Evolutionary conservation across 164 flowering plant genomes (phyloP).

Genomic region (Berberis thunbergii): DNA sequence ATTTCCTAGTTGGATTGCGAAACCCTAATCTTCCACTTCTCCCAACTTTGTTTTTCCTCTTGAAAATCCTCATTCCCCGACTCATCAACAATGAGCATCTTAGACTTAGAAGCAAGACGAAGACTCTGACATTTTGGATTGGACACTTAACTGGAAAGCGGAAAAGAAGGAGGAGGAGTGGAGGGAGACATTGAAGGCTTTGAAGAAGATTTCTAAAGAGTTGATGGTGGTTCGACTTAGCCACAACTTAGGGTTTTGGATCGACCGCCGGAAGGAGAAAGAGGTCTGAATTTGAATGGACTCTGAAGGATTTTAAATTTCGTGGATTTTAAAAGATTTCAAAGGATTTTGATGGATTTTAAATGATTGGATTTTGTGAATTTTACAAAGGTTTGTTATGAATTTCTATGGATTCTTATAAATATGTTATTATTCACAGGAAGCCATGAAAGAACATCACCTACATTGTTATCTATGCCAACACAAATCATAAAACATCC

Average conservation of each 20-base stretch:
- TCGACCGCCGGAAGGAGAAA: background rate
- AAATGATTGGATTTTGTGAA: no score
- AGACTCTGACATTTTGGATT: background rate
- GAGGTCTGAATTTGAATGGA: no score
- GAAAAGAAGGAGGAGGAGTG: background rate
- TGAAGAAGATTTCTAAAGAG: background rate
- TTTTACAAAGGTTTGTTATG: no score
- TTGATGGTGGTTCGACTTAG: background rate
- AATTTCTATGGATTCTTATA: no score
- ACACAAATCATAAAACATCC: no score
- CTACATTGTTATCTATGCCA: no score
- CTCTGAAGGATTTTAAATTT: no score
- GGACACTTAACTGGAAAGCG: background rate
- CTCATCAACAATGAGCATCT: background rate
- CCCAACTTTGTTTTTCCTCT: background rate
- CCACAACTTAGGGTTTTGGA: background rate
- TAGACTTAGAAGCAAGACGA: background rate
- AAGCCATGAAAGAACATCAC: no score
- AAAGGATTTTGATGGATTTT: no score
- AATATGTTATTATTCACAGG: no score
- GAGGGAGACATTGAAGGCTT: background rate
- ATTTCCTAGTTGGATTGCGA: background rate
- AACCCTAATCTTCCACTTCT: background rate
- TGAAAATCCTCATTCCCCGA: background rate
- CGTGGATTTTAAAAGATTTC: no score